Evolutionary conservation across 164 flowering plant species (phyloP).

Genomic region (Paratinospora sagittata): DNA sequence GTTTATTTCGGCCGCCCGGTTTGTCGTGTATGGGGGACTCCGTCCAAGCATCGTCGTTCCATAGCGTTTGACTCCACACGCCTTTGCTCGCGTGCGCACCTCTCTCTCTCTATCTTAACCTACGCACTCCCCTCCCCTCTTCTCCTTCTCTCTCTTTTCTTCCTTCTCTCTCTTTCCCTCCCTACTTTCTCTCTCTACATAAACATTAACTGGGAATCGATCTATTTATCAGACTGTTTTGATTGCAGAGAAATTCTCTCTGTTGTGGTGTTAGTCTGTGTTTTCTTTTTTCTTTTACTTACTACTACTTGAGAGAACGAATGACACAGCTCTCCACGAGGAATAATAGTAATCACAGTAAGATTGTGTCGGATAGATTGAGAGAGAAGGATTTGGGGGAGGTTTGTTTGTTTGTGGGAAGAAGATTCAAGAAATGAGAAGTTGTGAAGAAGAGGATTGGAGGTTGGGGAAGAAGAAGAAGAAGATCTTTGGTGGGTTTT

Average conservation of each 20-base stretch:
- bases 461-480: too few relatives aligned
- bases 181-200: background rate
- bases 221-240: constrained; percentile 3
- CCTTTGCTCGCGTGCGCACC: constrained; percentile 19
- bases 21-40: constrained; percentile 58
- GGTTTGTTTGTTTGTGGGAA: background rate
- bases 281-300: too few relatives aligned
- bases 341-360: too few relatives aligned
- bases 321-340: too few relatives aligned
- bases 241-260: background rate
- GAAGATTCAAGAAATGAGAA: too few relatives aligned
- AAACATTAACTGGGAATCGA: background rate
- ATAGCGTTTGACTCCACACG: constrained; percentile 29
- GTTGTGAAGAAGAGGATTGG: too few relatives aligned
- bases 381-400: constrained; percentile 8
- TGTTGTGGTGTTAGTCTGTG: background rate
- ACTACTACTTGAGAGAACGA: too few relatives aligned
- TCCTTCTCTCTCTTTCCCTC: constrained; percentile 23
- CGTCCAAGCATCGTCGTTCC: constrained; percentile 28
- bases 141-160: constrained; percentile 13
- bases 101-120: constrained; percentile 20
- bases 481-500: constrained; percentile 18
- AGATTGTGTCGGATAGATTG: background rate
- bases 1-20: constrained; percentile 41
- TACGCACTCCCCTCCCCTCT: constrained; percentile 18